phyloP scores from a whole-genome alignment of 2,329 filamentous ascomycete species.

The Penicillium expansum region DNA sequence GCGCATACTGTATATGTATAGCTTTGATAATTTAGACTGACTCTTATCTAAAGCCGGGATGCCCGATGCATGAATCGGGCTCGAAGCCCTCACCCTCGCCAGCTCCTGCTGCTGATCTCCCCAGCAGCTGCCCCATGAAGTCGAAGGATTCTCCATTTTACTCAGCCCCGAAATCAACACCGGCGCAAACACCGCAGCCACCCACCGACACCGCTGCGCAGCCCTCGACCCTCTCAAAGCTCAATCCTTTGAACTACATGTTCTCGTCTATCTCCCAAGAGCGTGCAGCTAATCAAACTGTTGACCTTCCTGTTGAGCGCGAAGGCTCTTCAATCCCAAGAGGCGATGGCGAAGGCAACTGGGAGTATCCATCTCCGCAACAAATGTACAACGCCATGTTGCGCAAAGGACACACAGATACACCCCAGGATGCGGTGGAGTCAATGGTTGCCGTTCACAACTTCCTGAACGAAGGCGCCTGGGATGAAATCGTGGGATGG shows the following conservation, averaged over 20 bases:
- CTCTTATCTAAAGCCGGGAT: conserved; percentile 55
- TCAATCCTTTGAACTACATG: conserved; percentile 93
- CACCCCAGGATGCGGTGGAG: conserved; percentile 87
- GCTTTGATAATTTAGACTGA: conserved; percentile 17
- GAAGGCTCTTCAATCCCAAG: conserved; percentile 90
- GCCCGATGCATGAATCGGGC: conserved; percentile 64
- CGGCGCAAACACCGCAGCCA: conserved; percentile 32
- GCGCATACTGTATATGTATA: neutral
- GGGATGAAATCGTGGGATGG: conserved; percentile 93
- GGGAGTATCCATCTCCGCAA: conserved; percentile 97
- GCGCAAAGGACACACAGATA: conserved; percentile 93
- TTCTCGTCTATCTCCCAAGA: conserved; percentile 80
- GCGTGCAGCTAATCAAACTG: conserved; percentile 68
- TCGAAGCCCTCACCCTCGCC: conserved; percentile 30
- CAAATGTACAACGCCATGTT: conserved; percentile 99
- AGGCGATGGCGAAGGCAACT: conserved; percentile 70
- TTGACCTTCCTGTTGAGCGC: conserved; percentile 72
- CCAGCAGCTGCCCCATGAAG: conserved; percentile 44
- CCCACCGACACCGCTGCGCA: conserved; percentile 27
- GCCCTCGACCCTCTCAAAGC: conserved; percentile 59
- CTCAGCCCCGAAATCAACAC: conserved; percentile 33
- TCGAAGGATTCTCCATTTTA: conserved; percentile 53
- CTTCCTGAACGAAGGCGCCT: conserved; percentile 95
- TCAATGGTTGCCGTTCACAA: conserved; percentile 98
- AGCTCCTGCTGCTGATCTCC: conserved; percentile 28